These are phyloP conservation scores for Starmerella asiatica DNA, from an alignment of 805 yeast species.

Conservation along the genomic window DNA sequence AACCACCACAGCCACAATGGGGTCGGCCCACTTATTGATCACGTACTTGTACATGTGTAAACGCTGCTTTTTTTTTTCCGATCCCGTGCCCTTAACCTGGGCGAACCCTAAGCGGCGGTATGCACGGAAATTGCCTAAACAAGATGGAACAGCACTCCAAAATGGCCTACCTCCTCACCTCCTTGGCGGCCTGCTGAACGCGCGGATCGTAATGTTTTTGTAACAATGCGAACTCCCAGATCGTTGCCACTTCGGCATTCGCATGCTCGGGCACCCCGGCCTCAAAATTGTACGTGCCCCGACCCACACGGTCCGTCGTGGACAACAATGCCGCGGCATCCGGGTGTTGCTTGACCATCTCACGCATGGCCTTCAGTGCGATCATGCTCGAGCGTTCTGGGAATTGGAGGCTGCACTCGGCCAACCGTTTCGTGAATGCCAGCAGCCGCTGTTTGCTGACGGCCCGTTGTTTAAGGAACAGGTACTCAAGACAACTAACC, in stretches of 20 bases:
- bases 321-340: slow-evolving; percentile 63
- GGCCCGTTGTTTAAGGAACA: slow-evolving; percentile 43
- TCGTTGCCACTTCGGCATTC: slow-evolving; percentile 75
- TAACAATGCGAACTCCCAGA: slow-evolving; percentile 76
- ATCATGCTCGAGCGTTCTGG: slow-evolving; percentile 86
- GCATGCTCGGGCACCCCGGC: slow-evolving; percentile 55
- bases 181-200: slow-evolving; percentile 49
- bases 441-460: slow-evolving; percentile 18
- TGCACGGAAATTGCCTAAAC: no score
- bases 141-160: no score
- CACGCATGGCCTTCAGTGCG: slow-evolving; percentile 60
- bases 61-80: no score
- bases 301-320: slow-evolving; percentile 76
- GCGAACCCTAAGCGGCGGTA: no score
- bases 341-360: slow-evolving; percentile 56
- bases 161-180: no score
- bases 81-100: no score
- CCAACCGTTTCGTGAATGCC: slow-evolving; percentile 72
- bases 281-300: slow-evolving; percentile 61
- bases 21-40: slow-evolving; percentile 19
- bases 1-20: slow-evolving; percentile 17
- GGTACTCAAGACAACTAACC: slow-evolving; percentile 59
- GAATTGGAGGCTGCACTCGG: slow-evolving; percentile 50
- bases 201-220: slow-evolving; percentile 73
- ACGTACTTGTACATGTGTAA: slow-evolving; percentile 22